Conservation (phyloP, 192 early-diverging fungal genomes). For the Coemansia guatemalensis region DNA sequence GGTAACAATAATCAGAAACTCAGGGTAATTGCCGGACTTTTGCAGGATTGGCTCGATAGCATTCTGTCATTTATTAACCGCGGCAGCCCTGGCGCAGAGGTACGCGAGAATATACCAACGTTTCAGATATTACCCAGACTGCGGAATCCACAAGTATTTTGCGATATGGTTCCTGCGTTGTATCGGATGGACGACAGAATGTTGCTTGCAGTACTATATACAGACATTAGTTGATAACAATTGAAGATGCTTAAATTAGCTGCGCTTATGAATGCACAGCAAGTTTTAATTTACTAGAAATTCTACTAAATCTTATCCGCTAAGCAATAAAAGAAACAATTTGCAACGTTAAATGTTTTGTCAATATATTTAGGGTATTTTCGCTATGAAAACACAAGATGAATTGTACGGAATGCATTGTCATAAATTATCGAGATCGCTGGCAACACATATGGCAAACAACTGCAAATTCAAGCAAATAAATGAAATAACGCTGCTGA, state of each 20-base stretch:
- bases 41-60: slow-evolving; percentile 4
- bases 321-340: no score
- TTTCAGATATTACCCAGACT: neutral
- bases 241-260: neutral
- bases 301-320: no score
- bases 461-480: no score
- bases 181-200: neutral
- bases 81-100: neutral
- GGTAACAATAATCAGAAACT: neutral
- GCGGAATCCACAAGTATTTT: neutral
- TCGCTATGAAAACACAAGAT: no score
- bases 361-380: no score
- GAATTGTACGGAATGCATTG: no score
- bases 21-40: neutral
- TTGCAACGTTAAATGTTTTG: no score
- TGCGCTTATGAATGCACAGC: neutral
- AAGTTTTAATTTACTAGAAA: no score
- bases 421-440: no score
- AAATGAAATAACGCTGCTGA: no score
- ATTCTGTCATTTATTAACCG: neutral
- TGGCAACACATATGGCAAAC: no score
- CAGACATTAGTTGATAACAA: neutral
- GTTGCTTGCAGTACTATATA: neutral
- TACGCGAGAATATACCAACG: neutral
- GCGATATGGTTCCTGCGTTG: slow-evolving; percentile 4